These are phyloP conservation scores for Bryoglossum gracile DNA, from an alignment of 495 filamentous ascomycete genomes.

Conservation along the genomic window DNA sequence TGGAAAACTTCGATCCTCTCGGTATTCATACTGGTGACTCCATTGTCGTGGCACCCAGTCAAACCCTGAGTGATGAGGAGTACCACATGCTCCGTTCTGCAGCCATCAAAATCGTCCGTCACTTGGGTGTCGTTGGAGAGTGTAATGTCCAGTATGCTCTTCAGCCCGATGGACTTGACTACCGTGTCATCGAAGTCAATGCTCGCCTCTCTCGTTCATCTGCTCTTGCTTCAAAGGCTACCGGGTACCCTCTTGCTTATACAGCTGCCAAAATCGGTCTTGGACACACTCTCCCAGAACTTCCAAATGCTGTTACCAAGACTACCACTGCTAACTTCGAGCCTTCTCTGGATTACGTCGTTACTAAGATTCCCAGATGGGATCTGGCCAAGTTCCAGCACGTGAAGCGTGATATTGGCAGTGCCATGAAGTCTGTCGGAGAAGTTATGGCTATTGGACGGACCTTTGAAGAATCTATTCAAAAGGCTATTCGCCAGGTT, in stretches of 20 bases:
- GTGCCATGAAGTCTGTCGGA: slow-evolving; percentile 96
- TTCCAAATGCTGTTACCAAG: slow-evolving; percentile 96
- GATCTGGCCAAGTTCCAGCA: slow-evolving; percentile 98
- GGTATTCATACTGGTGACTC: slow-evolving; percentile 97
- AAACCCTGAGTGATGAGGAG: slow-evolving; percentile 94
- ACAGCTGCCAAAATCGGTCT: slow-evolving; percentile 96
- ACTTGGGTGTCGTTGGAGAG: slow-evolving; percentile 92
- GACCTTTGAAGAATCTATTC: slow-evolving; percentile 98
- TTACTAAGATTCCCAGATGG: slow-evolving; percentile 98
- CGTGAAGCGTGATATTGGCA: slow-evolving; percentile 94
- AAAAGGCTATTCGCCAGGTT: slow-evolving; percentile 95
- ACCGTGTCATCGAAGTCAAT: slow-evolving; percentile 97
- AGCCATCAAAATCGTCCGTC: slow-evolving; percentile 92
- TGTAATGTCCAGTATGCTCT: slow-evolving; percentile 98
- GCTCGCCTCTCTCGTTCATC: slow-evolving; percentile 95
- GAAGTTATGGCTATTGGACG: slow-evolving; percentile 99
- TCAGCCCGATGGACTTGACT: slow-evolving; percentile 90
- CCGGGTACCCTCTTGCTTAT: slow-evolving; percentile 93
- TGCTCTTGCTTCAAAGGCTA: slow-evolving; percentile 93
- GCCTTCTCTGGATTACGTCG: slow-evolving; percentile 91
- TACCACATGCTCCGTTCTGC: slow-evolving; percentile 98
- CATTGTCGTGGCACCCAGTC: slow-evolving; percentile 91
- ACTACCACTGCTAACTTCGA: slow-evolving; percentile 99
- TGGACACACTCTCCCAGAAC: slow-evolving; percentile 86
- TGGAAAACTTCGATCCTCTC: slow-evolving; percentile 98